Conservation (phyloP, 768 basidiomycete genomes). For the Paxillus ammoniavirescens region DNA sequence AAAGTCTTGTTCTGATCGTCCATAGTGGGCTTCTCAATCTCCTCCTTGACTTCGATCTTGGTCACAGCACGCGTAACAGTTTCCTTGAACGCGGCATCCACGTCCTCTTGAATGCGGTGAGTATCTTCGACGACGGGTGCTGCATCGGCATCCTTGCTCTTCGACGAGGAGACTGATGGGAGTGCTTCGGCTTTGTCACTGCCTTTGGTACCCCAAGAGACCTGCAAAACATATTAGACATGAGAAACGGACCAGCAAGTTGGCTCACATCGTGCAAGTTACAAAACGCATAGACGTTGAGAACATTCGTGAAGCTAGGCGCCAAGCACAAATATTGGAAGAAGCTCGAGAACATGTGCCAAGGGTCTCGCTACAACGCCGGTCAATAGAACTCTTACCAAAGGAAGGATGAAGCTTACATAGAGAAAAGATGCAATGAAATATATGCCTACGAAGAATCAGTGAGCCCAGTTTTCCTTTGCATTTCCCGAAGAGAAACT, state of each 20-base stretch:
- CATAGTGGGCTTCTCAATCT: slow-evolving; percentile 72
- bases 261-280: slow-evolving; percentile 82
- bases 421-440: slow-evolving; percentile 82
- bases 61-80: slow-evolving; percentile 87
- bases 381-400: slow-evolving; percentile 3
- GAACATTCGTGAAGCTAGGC: slow-evolving; percentile 90
- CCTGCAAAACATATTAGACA: slow-evolving; percentile 37
- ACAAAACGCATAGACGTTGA: slow-evolving; percentile 97
- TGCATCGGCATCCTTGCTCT: slow-evolving; percentile 69
- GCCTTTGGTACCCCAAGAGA: slow-evolving; percentile 95
- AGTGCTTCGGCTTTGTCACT: slow-evolving; percentile 92
- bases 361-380: slow-evolving; percentile 78
- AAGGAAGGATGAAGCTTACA: slow-evolving; percentile 43
- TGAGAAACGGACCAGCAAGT: neutral
- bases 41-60: slow-evolving; percentile 65
- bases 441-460: slow-evolving; percentile 59
- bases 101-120: slow-evolving; percentile 78
- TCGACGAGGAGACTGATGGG: slow-evolving; percentile 85
- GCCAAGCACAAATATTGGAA: slow-evolving; percentile 88
- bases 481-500: slow-evolving; percentile 10
- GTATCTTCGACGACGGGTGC: slow-evolving; percentile 84
- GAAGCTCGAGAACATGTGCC: slow-evolving; percentile 97
- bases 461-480: slow-evolving; percentile 8
- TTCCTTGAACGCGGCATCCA: slow-evolving; percentile 89
- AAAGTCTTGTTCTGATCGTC: slow-evolving; percentile 93